Percentiles rank a stretch among this genome's conserved stretches.
phyloP scores from a whole-genome alignment of 2,329 filamentous ascomycete species.

The Huntiella savannae region DNA sequence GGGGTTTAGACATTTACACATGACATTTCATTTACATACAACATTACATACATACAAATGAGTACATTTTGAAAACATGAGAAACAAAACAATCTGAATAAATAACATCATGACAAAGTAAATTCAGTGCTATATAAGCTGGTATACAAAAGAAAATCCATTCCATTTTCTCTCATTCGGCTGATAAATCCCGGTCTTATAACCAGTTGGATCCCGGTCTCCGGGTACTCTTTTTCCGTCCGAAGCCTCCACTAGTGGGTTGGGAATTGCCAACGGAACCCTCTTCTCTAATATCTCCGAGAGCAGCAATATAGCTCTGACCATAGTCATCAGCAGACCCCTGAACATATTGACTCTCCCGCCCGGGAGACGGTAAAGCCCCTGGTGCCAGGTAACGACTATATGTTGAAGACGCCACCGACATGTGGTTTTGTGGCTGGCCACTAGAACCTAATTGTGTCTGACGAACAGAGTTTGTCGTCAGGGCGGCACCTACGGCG shows the following conservation, averaged over 20 bases:
- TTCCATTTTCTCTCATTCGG: neutral
- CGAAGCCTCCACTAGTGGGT: neutral
- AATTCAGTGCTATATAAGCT: no score
- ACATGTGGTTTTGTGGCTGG: conserved; percentile 8
- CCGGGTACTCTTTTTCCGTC: conserved; percentile 3
- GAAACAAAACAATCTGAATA: no score
- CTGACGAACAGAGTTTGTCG: neutral
- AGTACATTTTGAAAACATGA: no score
- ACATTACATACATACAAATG: no score
- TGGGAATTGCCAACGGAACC: conserved; percentile 4
- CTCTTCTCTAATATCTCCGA: conserved; percentile 21
- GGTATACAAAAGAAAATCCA: no score
- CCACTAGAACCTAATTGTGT: no score
- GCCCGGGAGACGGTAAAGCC: conserved; percentile 9
- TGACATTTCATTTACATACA: no score
- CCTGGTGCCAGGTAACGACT: conserved; percentile 9
- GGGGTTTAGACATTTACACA: no score
- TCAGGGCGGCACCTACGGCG: conserved; percentile 6
- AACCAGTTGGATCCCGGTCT: conserved; percentile 7
- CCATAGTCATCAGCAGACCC: conserved; percentile 24
- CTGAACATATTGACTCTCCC: conserved; percentile 7
- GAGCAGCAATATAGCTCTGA: conserved; percentile 23
- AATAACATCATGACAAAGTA: no score
- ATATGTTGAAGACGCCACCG: conserved; percentile 10
- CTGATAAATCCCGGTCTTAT: neutral